phyloP scores from a whole-genome alignment of 352 stramenopile species.

The Peronosclerospora sorghi region DNA sequence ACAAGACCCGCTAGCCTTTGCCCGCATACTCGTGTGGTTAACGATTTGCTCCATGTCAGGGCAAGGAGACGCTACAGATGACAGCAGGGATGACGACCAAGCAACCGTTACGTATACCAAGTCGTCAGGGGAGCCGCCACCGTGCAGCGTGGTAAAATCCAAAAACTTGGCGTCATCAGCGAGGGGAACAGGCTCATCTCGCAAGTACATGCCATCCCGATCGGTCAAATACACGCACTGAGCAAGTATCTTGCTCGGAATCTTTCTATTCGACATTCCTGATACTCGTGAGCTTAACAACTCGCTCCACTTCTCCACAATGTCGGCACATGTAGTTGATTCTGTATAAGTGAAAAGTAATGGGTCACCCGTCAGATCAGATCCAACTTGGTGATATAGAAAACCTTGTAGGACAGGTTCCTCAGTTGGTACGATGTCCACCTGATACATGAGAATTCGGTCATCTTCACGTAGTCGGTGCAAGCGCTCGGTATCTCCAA shows the following conservation, averaged over 20 bases:
- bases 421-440: slow-evolving; percentile 21
- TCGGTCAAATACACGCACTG: slow-evolving; percentile 45
- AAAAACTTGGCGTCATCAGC: slow-evolving; percentile 31
- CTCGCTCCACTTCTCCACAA: slow-evolving; percentile 46
- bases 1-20: slow-evolving; percentile 13
- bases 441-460: slow-evolving; percentile 60
- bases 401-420: slow-evolving; percentile 42
- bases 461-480: slow-evolving; percentile 57
- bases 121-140: slow-evolving; percentile 28
- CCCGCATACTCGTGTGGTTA: slow-evolving; percentile 39
- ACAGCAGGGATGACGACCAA: slow-evolving; percentile 40
- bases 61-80: slow-evolving; percentile 24
- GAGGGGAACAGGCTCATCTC: slow-evolving; percentile 36
- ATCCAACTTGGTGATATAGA: slow-evolving; percentile 55
- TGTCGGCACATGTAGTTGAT: slow-evolving; percentile 49
- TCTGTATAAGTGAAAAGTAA: slow-evolving; percentile 52
- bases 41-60: slow-evolving; percentile 44
- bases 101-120: slow-evolving; percentile 41
- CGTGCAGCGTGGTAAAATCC: slow-evolving; percentile 35
- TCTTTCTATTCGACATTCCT: slow-evolving; percentile 21
- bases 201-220: slow-evolving; percentile 40
- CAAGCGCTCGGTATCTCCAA: slow-evolving; percentile 51
- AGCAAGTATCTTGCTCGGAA: slow-evolving; percentile 32
- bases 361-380: slow-evolving; percentile 41
- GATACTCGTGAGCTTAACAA: slow-evolving; percentile 34